A percentile compares a stretch with the other conserved stretches of the same genome.
Evolutionary conservation across 495 filamentous ascomycete genomes (phyloP).

Genomic region (Daldinia childiae): DNA sequence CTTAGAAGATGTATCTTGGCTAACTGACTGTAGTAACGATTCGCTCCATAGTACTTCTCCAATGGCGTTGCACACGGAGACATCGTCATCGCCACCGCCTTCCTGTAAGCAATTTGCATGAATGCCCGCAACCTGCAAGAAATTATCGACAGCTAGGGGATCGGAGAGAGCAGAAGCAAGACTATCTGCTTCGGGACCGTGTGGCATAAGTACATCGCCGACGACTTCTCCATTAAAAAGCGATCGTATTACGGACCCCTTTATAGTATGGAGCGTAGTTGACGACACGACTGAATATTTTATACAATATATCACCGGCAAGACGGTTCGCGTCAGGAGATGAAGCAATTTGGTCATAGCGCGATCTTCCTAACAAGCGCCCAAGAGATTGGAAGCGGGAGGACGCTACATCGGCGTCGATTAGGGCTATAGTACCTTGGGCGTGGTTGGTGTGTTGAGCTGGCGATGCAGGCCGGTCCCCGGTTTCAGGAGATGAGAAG

Average conservation of each 20-base stretch:
- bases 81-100: slow-evolving; percentile 15
- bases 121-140: slow-evolving; percentile 54
- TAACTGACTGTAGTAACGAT: slow-evolving; percentile 11
- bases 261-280: slow-evolving; percentile 51
- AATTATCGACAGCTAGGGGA: slow-evolving; percentile 48
- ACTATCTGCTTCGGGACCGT: slow-evolving; percentile 9
- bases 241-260: slow-evolving; percentile 48
- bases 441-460: slow-evolving; percentile 21
- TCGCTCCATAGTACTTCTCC: slow-evolving; percentile 27
- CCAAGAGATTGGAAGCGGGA: slow-evolving; percentile 19
- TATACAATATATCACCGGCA: slow-evolving; percentile 47
- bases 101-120: slow-evolving; percentile 49
- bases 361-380: slow-evolving; percentile 14
- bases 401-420: slow-evolving; percentile 6
- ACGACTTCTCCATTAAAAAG: slow-evolving; percentile 44
- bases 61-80: slow-evolving; percentile 23
- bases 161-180: slow-evolving; percentile 8
- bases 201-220: slow-evolving; percentile 43
- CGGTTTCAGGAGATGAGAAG: slow-evolving; percentile 11
- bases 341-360: slow-evolving; percentile 25
- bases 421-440: slow-evolving; percentile 16
- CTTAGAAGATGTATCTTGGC: background rate
- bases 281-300: slow-evolving; percentile 45
- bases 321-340: slow-evolving; percentile 10
- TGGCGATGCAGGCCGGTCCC: background rate